Conservation (phyloP, 148 eudicot genomes). For the Camellia sinensis region DNA sequence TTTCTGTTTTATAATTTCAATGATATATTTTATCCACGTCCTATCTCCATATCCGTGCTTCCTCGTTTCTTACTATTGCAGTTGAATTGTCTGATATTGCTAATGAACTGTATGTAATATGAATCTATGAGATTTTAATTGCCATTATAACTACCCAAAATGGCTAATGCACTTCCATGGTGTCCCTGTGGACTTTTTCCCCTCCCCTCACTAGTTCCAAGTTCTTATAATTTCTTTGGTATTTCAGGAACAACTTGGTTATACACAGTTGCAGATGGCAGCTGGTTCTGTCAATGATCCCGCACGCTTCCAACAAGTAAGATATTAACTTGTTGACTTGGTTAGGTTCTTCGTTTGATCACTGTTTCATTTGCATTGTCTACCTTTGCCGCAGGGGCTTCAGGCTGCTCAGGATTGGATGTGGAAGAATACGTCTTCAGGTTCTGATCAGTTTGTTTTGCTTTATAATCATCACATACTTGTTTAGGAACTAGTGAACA, state of each 20-base stretch:
- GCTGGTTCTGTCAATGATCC: constrained; percentile 40
- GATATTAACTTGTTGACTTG: neutral
- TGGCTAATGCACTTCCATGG: neutral
- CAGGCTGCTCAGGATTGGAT: constrained; percentile 73
- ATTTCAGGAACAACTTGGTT: constrained; percentile 43
- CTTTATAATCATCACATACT: neutral
- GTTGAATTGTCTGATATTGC: too few relatives aligned
- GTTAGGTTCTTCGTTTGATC: constrained; percentile 4
- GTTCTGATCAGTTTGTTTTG: constrained; percentile 26
- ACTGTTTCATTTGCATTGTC: neutral
- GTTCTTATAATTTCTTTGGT: neutral
- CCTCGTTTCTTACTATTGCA: too few relatives aligned
- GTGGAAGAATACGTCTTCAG: constrained; percentile 78
- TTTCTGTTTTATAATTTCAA: neutral
- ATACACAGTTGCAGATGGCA: constrained; percentile 42
- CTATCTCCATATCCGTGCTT: too few relatives aligned
- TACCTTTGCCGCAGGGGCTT: constrained; percentile 37
- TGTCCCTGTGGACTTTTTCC: neutral
- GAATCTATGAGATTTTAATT: neutral
- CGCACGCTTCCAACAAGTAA: constrained; percentile 61
- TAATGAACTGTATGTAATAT: neutral
- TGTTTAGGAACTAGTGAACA: neutral
- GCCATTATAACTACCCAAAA: neutral
- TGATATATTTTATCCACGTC: too few relatives aligned
- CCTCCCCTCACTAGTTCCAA: neutral